Evolutionary conservation across 768 basidiomycete genomes (phyloP).

Genomic region (Tulasnella calospora): DNA sequence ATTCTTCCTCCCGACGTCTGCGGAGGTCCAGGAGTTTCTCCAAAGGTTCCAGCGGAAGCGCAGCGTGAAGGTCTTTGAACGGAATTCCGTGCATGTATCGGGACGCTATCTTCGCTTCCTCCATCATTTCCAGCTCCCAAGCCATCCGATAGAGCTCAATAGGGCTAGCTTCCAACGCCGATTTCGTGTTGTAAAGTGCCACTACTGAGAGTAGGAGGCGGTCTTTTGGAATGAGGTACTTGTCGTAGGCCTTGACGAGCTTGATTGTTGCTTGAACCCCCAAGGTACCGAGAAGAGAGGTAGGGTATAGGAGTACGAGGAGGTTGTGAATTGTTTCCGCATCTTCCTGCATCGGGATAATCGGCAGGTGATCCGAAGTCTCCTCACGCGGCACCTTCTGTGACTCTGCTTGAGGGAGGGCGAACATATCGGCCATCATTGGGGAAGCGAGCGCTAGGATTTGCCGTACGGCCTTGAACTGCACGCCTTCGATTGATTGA

Average conservation of each 20-base stretch:
- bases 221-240: constrained; percentile 3
- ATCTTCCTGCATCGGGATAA: background rate
- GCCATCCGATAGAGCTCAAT: background rate
- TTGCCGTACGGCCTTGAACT: too few species aligned
- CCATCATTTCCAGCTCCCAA: background rate
- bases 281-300: background rate
- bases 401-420: too few species aligned
- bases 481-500: background rate
- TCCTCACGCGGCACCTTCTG: background rate
- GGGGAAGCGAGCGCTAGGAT: too few species aligned
- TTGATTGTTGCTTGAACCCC: background rate
- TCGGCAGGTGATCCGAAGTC: background rate
- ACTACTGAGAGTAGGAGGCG: background rate
- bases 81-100: background rate
- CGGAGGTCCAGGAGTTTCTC: too few species aligned
- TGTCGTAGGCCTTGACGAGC: constrained; percentile 1
- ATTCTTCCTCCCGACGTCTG: too few species aligned
- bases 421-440: too few species aligned
- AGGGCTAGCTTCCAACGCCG: background rate
- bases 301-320: background rate
- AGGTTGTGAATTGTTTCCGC: background rate
- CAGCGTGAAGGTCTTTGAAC: too few species aligned
- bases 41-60: too few species aligned
- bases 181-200: background rate
- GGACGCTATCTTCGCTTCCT: background rate